Conservation (phyloP, 345 rosid genomes). For the Citrus cavaleriei region DNA sequence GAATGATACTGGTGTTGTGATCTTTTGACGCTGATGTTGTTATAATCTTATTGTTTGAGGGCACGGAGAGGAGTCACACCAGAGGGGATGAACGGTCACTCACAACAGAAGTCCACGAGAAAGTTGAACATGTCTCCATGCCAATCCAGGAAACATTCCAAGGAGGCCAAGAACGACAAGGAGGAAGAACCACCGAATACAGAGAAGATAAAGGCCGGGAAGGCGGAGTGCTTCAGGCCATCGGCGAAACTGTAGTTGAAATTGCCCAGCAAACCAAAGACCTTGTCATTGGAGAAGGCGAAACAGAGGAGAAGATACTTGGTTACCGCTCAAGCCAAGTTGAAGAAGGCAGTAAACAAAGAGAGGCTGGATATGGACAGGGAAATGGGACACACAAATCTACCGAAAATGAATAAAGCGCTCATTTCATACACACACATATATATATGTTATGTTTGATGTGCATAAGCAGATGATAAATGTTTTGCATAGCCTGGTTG, state of each 20-base stretch:
- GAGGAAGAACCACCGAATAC: neutral
- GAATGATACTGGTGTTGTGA: too few relatives aligned
- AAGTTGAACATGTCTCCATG: neutral
- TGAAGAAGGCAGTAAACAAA: neutral
- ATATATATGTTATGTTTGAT: too few relatives aligned
- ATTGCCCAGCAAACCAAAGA: constrained; percentile 63
- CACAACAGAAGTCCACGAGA: constrained; percentile 15
- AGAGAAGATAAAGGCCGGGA: neutral
- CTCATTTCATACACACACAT: too few relatives aligned
- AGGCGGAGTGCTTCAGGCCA: constrained; percentile 52
- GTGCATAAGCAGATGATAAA: too few relatives aligned
- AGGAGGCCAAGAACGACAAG: neutral
- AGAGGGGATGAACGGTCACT: constrained; percentile 13
- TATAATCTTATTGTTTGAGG: constrained; percentile 6
- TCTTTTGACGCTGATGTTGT: neutral
- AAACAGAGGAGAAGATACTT: neutral
- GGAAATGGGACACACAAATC: neutral
- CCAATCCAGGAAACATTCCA: neutral
- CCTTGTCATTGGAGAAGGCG: constrained; percentile 34
- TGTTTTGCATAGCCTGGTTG: too few relatives aligned
- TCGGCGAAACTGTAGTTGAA: constrained; percentile 73
- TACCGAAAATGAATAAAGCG: too few relatives aligned
- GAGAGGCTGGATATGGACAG: neutral
- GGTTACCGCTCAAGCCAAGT: neutral
- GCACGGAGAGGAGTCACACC: constrained; percentile 16